Percentiles rank a stretch among this genome's conserved stretches.
phyloP scores from a whole-genome alignment of 176 grass and related monocot species.

The Lolium rigidum region DNA sequence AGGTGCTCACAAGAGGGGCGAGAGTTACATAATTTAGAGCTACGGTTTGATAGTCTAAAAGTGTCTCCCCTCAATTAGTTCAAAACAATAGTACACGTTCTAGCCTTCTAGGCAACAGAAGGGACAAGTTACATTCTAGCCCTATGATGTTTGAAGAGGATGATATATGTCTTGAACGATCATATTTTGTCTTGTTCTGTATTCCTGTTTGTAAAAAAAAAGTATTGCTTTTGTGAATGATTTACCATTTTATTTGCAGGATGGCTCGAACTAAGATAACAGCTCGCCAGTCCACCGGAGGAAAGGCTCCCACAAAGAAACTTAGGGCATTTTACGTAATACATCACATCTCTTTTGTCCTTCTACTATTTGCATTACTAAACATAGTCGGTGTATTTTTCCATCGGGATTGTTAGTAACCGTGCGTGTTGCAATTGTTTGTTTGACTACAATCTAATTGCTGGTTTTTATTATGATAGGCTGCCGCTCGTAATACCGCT shows the following conservation, averaged over 20 bases:
- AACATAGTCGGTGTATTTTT: background rate
- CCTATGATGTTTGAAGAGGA: no score
- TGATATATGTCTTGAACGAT: background rate
- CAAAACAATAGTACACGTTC: no score
- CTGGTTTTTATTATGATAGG: background rate
- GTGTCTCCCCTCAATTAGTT: no score
- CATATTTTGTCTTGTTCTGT: background rate
- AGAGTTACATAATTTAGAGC: no score
- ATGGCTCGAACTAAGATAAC: background rate
- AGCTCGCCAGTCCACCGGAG: slow-evolving; percentile 1
- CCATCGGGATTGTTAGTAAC: background rate
- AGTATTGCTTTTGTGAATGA: background rate
- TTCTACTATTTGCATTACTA: background rate
- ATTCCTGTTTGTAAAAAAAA: no score
- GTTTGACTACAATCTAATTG: background rate
- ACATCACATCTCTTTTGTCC: background rate
- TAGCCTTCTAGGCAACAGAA: no score
- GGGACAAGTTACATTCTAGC: no score
- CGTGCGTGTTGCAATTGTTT: background rate
- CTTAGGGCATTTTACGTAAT: background rate
- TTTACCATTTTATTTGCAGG: background rate
- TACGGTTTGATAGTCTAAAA: no score
- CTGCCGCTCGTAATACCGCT: background rate
- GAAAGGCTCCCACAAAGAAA: background rate
- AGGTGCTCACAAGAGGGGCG: no score